These are phyloP conservation scores for Lagenidium sp. DNA, from an alignment of 352 stramenopile genomes.

Conservation along the genomic window DNA sequence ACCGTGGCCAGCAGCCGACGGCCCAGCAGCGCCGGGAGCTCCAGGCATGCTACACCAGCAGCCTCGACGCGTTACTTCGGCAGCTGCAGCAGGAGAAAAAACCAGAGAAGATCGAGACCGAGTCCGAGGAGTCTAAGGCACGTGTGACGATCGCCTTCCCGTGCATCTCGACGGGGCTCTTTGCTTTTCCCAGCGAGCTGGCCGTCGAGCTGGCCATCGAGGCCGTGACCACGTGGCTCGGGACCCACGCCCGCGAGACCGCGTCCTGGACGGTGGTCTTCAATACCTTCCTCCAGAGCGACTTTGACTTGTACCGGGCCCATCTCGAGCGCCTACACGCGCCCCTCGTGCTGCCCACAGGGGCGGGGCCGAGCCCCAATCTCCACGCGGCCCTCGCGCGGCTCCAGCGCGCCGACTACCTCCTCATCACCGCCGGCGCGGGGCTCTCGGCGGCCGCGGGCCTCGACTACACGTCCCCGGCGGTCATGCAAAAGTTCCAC, in stretches of 20 bases:
- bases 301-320: conserved; percentile 44
- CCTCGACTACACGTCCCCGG: conserved; percentile 58
- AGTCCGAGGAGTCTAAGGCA: too few relatives aligned
- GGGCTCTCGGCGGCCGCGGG: conserved; percentile 62
- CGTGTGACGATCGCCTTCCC: conserved; percentile 45
- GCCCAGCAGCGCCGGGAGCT: conserved; percentile 19
- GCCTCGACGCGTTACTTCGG: conserved; percentile 33
- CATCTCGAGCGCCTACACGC: conserved; percentile 12
- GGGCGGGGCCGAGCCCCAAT: conserved; percentile 12
- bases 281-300: conserved; percentile 55
- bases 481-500: conserved; percentile 58
- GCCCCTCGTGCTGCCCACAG: conserved; percentile 11
- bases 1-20: conserved; percentile 14
- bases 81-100: conserved; percentile 5
- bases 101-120: conserved; percentile 2
- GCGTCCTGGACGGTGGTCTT: conserved; percentile 49
- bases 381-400: conserved; percentile 19
- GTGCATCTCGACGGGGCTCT: conserved; percentile 61
- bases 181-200: conserved; percentile 48
- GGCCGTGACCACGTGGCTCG: conserved; percentile 42
- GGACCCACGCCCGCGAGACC: conserved; percentile 17
- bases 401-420: conserved; percentile 42
- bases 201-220: conserved; percentile 35
- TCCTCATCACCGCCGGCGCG: conserved; percentile 49
- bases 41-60: conserved; percentile 38